Base-by-base conservation (phyloP, 2,329 filamentous ascomycete species). In the Tolypocladium amazonense region DNA sequence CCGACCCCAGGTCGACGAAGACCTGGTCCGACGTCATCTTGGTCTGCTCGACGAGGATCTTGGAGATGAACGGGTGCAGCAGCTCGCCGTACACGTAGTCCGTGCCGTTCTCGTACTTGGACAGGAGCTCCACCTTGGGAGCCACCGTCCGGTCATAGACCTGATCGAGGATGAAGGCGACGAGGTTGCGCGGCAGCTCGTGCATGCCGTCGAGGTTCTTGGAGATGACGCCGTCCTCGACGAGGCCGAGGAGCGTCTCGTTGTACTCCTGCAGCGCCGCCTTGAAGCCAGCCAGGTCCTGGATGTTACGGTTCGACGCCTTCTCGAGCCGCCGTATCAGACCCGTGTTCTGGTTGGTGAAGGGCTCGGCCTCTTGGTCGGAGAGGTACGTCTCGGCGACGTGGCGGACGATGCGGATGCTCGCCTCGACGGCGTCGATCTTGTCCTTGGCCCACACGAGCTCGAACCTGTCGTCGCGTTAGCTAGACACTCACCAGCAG, bases 1-100 rank as follows among this genome's bases (percentile, higher is more conserved):
- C 94, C 2, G 93, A 97, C 56, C 94, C 94, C 18, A 99, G 81
- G 70, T 99, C 94, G 61, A 99, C 87, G 71, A 99, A 97, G 43
- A 95, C 85, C 66, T 95, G 89, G 56, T 87, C 83, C 0, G 90
- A 93, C 61, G 85, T 92, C 72, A 97, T 85, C 53, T 84, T 80
- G 3, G 89, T 88, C 71, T 90, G 84, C 65, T 86, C 80, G 20
- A 87, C 83, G 66, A 99, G 86, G 61, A 97, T 90, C 60, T 87
- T 85, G 63, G 88, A 89, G 64, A 94, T 84, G 70, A 99, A 95
- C 1, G 87, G 86, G 25, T 92, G 88, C 37, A 94, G 80, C 33
- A 99, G 83, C 73, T 99, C 94, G 70, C 94, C 94, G 70, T 99
- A 99, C 45, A 96, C 90, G 66, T 96, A 93, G 73, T 96, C 91